Evolutionary conservation across 2,329 filamentous ascomycete species (phyloP).

Genomic region (Aureobasidium zeae): DNA sequence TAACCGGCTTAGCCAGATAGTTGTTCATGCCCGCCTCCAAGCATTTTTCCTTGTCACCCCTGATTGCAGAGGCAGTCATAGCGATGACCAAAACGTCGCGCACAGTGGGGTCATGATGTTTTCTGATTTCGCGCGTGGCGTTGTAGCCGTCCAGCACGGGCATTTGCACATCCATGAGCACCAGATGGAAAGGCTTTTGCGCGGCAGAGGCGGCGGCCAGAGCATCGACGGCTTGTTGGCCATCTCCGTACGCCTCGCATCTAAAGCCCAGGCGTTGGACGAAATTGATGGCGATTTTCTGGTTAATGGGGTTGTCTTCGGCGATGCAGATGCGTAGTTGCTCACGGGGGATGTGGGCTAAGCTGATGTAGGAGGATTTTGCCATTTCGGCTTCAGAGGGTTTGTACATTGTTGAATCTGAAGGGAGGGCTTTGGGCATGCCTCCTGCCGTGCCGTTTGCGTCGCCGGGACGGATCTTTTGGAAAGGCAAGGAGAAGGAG

Average conservation of each 20-base stretch:
- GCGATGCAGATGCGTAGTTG: constrained; percentile 84
- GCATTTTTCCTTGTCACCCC: constrained; percentile 90
- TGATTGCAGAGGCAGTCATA: constrained; percentile 93
- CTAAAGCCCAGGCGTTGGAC: constrained; percentile 76
- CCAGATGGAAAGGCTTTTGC: constrained; percentile 72
- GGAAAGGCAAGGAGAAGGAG: constrained; percentile 77
- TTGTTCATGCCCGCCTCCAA: constrained; percentile 97
- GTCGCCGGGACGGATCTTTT: constrained; percentile 58
- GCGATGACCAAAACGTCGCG: constrained; percentile 84
- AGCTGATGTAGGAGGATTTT: constrained; percentile 43
- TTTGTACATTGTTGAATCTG: constrained; percentile 43
- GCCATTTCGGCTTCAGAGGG: constrained; percentile 25
- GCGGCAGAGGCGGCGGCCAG: constrained; percentile 63
- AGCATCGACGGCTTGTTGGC: constrained; percentile 77
- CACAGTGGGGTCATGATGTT: constrained; percentile 66
- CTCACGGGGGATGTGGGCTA: constrained; percentile 64
- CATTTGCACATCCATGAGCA: constrained; percentile 97
- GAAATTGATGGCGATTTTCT: constrained; percentile 87
- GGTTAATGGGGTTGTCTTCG: constrained; percentile 91
- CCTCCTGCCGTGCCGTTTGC: constrained; percentile 25
- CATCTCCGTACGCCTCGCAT: constrained; percentile 85
- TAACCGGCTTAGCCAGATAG: constrained; percentile 91
- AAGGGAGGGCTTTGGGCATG: constrained; percentile 47
- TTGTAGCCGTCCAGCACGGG: constrained; percentile 87
- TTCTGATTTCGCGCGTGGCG: constrained; percentile 72